Evolutionary conservation across 176 grass and related monocot genomes (phyloP).

Genomic region (Poa annua): DNA sequence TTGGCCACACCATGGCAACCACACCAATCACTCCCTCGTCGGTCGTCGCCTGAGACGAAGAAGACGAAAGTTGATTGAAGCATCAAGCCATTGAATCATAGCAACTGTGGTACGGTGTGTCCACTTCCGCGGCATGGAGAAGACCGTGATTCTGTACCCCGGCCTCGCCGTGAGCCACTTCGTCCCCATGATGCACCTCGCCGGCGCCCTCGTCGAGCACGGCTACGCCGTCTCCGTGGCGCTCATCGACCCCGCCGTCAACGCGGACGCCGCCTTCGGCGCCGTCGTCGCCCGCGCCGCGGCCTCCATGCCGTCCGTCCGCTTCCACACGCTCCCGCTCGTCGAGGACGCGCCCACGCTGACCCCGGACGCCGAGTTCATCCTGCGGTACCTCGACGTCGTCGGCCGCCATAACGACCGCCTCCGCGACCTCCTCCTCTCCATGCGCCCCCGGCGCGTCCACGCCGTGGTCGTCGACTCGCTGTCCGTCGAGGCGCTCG

Average conservation of each 20-base stretch:
- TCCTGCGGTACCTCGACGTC: conserved; percentile 3
- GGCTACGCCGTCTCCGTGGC: conserved; percentile 37
- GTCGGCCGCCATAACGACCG: conserved; percentile 30
- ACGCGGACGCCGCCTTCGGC: not conserved
- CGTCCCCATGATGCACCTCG: conserved; percentile 53
- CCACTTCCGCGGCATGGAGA: not conserved
- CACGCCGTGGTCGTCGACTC: conserved; percentile 47
- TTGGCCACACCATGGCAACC: too few species aligned
- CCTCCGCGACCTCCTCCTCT: conserved; percentile 43
- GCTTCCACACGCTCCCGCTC: conserved; percentile 41
- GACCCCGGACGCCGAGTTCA: not conserved
- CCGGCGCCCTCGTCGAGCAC: conserved; percentile 31
- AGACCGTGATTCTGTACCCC: conserved; percentile 47
- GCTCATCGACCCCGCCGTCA: conserved; percentile 33
- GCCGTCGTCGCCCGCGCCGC: conserved; percentile 35
- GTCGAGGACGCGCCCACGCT: not conserved
- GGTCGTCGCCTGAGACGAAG: too few species aligned
- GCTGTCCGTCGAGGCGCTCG: conserved; percentile 40
- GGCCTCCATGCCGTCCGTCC: conserved; percentile 40
- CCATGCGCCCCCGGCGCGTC: not conserved
- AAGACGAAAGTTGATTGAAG: too few species aligned
- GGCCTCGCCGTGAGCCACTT: conserved; percentile 43
- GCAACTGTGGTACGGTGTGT: too few species aligned
- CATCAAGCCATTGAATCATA: too few species aligned
- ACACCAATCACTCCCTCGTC: too few species aligned